Conservation (phyloP, 2,329 filamentous ascomycete species). For the Fusarium praegraminearum region DNA sequence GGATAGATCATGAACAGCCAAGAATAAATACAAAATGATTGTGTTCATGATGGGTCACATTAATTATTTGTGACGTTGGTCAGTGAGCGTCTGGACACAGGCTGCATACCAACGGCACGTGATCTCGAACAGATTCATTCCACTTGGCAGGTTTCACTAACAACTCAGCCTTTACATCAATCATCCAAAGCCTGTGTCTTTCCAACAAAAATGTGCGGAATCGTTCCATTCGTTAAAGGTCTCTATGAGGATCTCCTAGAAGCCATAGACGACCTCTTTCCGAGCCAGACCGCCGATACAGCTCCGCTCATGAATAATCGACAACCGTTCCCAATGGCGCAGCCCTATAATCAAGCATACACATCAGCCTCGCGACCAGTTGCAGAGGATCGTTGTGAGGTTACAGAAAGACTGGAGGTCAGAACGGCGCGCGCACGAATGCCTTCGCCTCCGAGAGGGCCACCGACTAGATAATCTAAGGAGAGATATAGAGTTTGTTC, state of each 20-base stretch:
- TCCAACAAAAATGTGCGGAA: constrained; percentile 16
- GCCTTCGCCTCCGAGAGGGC: constrained; percentile 6
- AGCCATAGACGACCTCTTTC: constrained; percentile 29
- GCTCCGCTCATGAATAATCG: constrained; percentile 8
- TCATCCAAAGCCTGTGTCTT: neutral
- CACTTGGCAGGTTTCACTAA: neutral
- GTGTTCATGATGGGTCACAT: neutral
- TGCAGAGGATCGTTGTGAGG: neutral
- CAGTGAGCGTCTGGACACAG: neutral
- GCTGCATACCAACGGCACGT: neutral
- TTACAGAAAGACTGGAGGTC: neutral
- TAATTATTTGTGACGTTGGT: neutral
- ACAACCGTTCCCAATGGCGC: constrained; percentile 8
- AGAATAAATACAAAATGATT: neutral
- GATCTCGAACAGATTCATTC: constrained; percentile 2
- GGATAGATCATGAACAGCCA: neutral
- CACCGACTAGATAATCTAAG: constrained; percentile 6
- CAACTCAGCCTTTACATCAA: neutral
- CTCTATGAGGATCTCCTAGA: constrained; percentile 23
- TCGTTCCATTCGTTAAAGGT: neutral
- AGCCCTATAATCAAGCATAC: constrained; percentile 9
- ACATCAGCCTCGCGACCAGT: constrained; percentile 8
- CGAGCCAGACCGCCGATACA: constrained; percentile 6
- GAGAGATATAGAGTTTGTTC: neutral
- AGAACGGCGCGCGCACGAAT: constrained; percentile 6